These are phyloP conservation scores for Ormosia semicastrata DNA, from an alignment of 306 rosid species.

Conservation along the genomic window DNA sequence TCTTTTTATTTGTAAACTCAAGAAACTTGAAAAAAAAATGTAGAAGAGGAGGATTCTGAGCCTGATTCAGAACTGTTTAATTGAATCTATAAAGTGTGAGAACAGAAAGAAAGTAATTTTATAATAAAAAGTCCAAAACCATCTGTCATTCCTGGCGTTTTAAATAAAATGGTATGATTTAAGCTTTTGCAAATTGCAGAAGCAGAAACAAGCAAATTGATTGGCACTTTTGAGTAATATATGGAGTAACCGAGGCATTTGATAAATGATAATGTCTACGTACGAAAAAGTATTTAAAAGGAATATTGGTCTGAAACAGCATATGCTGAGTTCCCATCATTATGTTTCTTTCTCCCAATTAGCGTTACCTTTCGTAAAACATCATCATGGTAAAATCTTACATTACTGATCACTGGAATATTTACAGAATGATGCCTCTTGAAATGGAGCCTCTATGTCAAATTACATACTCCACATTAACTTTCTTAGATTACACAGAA, in stretches of 20 bases:
- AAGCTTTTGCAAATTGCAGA: not conserved
- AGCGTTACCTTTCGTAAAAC: conserved; percentile 23
- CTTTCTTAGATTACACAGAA: not conserved
- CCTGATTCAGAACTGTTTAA: not conserved
- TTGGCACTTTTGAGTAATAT: not conserved
- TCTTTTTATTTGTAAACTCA: not conserved
- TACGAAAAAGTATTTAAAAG: conserved; percentile 22
- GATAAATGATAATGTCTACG: conserved; percentile 20
- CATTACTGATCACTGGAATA: conserved; percentile 21
- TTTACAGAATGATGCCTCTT: conserved; percentile 17
- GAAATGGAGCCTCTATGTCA: not conserved
- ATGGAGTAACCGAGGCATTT: not conserved
- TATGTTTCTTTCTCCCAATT: conserved; percentile 24
- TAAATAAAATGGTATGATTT: not conserved
- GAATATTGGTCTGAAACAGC: conserved; percentile 28
- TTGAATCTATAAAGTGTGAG: conserved; percentile 17
- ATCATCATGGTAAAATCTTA: conserved; percentile 35
- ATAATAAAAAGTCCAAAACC: not conserved
- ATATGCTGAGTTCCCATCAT: conserved; percentile 14
- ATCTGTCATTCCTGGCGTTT: not conserved
- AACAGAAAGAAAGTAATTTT: not conserved
- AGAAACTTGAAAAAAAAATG: not conserved
- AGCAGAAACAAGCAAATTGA: not conserved
- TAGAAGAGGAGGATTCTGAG: not conserved
- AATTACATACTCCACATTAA: not conserved